A percentile compares a stretch with the other conserved stretches of the same genome.
phyloP scores from a whole-genome alignment of 2,329 filamentous ascomycete genomes.

The Grosmannia clavigera region DNA sequence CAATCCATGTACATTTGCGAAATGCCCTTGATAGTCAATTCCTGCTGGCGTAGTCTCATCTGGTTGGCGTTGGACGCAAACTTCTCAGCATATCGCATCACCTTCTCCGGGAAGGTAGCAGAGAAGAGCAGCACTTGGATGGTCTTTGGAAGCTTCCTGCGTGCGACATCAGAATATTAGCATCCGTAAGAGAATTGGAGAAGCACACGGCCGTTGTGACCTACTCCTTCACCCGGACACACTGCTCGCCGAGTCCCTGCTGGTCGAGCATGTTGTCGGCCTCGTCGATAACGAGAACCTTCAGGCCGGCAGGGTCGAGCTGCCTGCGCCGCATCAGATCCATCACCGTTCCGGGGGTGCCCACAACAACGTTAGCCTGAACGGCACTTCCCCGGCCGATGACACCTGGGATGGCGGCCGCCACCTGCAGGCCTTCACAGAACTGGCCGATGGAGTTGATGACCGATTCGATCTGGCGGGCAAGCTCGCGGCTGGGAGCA shows the following conservation, averaged over 20 bases:
- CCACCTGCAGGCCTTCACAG: slow-evolving; percentile 60
- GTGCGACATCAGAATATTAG: slow-evolving; percentile 7
- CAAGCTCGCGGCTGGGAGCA: slow-evolving; percentile 86
- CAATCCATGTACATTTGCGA: slow-evolving; percentile 98
- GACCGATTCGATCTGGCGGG: slow-evolving; percentile 84
- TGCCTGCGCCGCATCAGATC: slow-evolving; percentile 70
- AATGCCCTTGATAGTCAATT: slow-evolving; percentile 92
- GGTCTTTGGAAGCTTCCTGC: slow-evolving; percentile 56
- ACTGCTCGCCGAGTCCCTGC: slow-evolving; percentile 91
- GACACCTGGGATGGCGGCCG: slow-evolving; percentile 72
- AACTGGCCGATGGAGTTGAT: slow-evolving; percentile 75
- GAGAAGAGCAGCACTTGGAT: slow-evolving; percentile 94
- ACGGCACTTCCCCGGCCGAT: slow-evolving; percentile 57
- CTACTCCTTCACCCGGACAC: slow-evolving; percentile 74
- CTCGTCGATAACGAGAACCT: slow-evolving; percentile 84
- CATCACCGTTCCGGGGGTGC: slow-evolving; percentile 85
- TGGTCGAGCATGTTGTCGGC: slow-evolving; percentile 98
- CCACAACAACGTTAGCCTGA: slow-evolving; percentile 70
- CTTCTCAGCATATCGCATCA: slow-evolving; percentile 68
- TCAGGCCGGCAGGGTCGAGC: slow-evolving; percentile 60
- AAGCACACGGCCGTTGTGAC: slow-evolving; percentile 17
- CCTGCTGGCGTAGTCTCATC: slow-evolving; percentile 77
- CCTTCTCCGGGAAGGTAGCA: slow-evolving; percentile 79
- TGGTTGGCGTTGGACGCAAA: slow-evolving; percentile 82
- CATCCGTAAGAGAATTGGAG: neutral